Base-by-base conservation (phyloP, 169 alveolate genomes). In the Plasmodium gonderi region DNA sequence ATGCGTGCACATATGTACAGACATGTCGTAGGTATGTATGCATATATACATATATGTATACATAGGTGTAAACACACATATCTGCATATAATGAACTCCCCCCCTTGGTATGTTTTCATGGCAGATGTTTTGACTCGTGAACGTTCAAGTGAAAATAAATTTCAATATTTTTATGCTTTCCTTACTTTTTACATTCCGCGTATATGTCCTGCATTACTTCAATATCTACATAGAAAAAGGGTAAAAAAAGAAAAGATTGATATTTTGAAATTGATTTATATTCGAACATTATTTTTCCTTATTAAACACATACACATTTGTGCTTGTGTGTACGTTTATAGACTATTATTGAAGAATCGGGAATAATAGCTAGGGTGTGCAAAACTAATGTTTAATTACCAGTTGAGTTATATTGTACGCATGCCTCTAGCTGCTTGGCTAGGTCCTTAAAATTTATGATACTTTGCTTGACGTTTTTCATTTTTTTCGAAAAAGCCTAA, bases 351-450 rank as follows among this genome's bases (percentile, higher is more conserved):
- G n/a, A n/a, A n/a, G n/a, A n/a, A 3, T 44, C n/a, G 5, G 14
- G 14, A 17, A 60, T 2, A 14, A 60, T 6, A 60, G 26, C 9
- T 9, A 5, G 14, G 23, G 38, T 31, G 33, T n/a, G 65, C 6
- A 20, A 44, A 76, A 11, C 29, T 40, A 40, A 76, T 76, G 8
- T 20, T 42, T 68, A 67, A 36, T 80, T 36, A 85, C 92, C 92
- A 3, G 92, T 75, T 75, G 92, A 85, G 33, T 85, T 44, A 20
- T 29, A 40, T 17, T 65, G 89, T 26, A 85, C 69, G 47, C 92
- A 85, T 38, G 92, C 92, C 78, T 85, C 92, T 68, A 85, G 49
- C 51, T 85, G 92, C 36, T 76, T 74, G 42, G 92, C 92, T 51
- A 85, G 79, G 42, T 85, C 92, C 54, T 44, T 85, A 85, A 51